Percentiles rank a stretch among this genome's conserved stretches.
phyloP scores from a whole-genome alignment of 2,329 filamentous ascomycete genomes.

The Phoma sp. region DNA sequence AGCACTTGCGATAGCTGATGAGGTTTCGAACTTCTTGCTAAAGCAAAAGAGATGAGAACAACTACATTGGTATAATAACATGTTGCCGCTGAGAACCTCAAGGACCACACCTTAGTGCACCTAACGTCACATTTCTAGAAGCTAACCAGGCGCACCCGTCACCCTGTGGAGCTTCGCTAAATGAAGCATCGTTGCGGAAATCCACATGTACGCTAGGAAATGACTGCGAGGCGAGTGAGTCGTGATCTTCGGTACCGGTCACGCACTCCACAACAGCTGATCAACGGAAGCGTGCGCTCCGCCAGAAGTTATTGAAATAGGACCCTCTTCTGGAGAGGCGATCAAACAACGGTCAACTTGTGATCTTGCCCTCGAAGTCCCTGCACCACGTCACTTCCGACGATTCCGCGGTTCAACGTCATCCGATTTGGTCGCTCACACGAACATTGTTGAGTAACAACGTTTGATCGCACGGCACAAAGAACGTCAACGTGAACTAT shows the following conservation, averaged over 20 bases:
- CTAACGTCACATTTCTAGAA: neutral
- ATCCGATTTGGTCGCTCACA: neutral
- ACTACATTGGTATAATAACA: no score
- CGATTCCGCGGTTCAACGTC: conserved; percentile 13
- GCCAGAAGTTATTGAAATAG: neutral
- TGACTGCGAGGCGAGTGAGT: conserved; percentile 2
- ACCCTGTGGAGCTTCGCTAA: neutral
- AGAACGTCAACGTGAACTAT: neutral
- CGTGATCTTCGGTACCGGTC: conserved; percentile 3
- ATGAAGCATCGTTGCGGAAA: neutral
- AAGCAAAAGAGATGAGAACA: no score
- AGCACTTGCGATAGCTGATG: no score
- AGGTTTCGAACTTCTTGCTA: no score
- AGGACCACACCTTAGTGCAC: neutral
- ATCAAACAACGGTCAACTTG: neutral
- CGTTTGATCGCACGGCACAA: neutral
- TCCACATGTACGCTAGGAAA: neutral
- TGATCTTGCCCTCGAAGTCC: neutral
- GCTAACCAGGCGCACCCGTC: neutral
- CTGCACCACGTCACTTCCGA: conserved; percentile 14
- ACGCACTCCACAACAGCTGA: neutral
- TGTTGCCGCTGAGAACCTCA: no score
- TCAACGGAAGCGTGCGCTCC: no score
- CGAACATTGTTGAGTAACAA: neutral
- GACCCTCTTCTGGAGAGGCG: no score